Percentiles rank a stretch among this genome's conserved stretches.
phyloP scores from a whole-genome alignment of 2,329 filamentous ascomycete species.

The Claviceps quebecensis region DNA sequence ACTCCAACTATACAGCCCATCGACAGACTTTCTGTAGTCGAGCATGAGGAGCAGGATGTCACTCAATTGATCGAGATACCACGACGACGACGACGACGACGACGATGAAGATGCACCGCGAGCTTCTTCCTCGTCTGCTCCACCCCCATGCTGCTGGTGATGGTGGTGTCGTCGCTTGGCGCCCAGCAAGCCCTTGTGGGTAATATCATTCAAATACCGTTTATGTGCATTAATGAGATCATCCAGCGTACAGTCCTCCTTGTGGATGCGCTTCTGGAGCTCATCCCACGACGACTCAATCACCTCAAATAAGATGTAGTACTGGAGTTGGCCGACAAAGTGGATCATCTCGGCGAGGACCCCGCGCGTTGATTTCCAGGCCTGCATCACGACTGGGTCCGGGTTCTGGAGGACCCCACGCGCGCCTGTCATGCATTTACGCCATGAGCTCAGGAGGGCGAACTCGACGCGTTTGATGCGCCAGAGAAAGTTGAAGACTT shows the following conservation, averaged over 20 bases:
- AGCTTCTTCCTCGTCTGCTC: slow-evolving; percentile 44
- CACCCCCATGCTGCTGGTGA: slow-evolving; percentile 16
- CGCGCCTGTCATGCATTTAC: slow-evolving; percentile 87
- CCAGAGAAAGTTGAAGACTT: slow-evolving; percentile 99
- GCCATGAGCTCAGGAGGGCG: slow-evolving; percentile 78
- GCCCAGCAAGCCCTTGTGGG: slow-evolving; percentile 85
- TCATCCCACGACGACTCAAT: slow-evolving; percentile 94
- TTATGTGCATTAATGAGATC: slow-evolving; percentile 88
- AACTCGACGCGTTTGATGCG: slow-evolving; percentile 97
- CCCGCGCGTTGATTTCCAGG: slow-evolving; percentile 85
- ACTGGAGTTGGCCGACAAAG: slow-evolving; percentile 91
- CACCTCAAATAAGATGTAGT: slow-evolving; percentile 97
- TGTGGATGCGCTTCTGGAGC: slow-evolving; percentile 67
- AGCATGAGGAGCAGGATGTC: slow-evolving; percentile 92
- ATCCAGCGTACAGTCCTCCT: slow-evolving; percentile 81
- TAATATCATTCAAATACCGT: slow-evolving; percentile 83
- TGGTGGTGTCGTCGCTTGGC: slow-evolving; percentile 35
- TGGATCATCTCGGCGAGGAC: slow-evolving; percentile 96
- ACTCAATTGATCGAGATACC: slow-evolving; percentile 81
- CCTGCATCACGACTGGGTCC: slow-evolving; percentile 51
- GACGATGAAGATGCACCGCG: neutral
- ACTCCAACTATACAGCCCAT: slow-evolving; percentile 86
- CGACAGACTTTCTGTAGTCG: slow-evolving; percentile 80
- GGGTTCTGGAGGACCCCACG: slow-evolving; percentile 75
- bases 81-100: slow-evolving; percentile 50